A percentile compares a stretch with the other conserved stretches of the same genome.
These are phyloP conservation scores for Macrocybe sp. DNA, from an alignment of 1,284 basidiomycete genomes.

Conservation along the genomic window DNA sequence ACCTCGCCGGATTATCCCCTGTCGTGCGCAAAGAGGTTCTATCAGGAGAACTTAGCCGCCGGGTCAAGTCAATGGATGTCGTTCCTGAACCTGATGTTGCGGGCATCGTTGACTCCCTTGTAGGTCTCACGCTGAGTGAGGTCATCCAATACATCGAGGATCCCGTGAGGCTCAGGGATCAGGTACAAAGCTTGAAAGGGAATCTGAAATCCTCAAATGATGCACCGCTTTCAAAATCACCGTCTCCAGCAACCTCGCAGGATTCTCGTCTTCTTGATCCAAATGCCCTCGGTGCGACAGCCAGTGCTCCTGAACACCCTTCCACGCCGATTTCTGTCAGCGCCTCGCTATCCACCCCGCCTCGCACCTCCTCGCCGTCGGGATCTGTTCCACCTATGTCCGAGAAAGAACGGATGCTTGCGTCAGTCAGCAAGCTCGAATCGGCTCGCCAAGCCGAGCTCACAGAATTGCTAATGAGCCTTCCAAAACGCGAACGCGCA, in stretches of 20 bases:
- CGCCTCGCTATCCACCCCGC: conserved; percentile 67
- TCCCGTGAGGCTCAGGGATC: conserved; percentile 54
- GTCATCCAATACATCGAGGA: conserved; percentile 75
- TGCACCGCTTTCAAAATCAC: conserved; percentile 33
- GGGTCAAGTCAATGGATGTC: conserved; percentile 53
- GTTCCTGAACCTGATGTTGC: conserved; percentile 55
- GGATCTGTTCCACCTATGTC: conserved; percentile 67
- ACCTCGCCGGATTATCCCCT: conserved; percentile 72
- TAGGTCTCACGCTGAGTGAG: conserved; percentile 65
- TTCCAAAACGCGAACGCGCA: conserved; percentile 84
- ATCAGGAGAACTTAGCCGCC: conserved; percentile 73
- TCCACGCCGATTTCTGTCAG: conserved; percentile 76
- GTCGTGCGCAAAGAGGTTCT: conserved; percentile 82
- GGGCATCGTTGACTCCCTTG: conserved; percentile 62
- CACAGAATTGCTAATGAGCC: conserved; percentile 75
- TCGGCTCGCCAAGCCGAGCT: conserved; percentile 52
- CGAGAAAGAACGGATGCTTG: conserved; percentile 72
- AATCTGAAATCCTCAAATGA: conserved; percentile 24
- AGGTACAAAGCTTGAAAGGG: conserved; percentile 47
- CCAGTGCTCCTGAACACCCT: conserved; percentile 78
- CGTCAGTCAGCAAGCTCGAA: conserved; percentile 63
- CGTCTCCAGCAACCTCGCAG: conserved; percentile 47
- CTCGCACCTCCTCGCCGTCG: conserved; percentile 75
- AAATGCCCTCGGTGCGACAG: conserved; percentile 59
- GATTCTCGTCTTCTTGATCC: conserved; percentile 61